Base-by-base conservation (phyloP, 1,284 basidiomycete species). In the Microbotryum scabiosae region DNA sequence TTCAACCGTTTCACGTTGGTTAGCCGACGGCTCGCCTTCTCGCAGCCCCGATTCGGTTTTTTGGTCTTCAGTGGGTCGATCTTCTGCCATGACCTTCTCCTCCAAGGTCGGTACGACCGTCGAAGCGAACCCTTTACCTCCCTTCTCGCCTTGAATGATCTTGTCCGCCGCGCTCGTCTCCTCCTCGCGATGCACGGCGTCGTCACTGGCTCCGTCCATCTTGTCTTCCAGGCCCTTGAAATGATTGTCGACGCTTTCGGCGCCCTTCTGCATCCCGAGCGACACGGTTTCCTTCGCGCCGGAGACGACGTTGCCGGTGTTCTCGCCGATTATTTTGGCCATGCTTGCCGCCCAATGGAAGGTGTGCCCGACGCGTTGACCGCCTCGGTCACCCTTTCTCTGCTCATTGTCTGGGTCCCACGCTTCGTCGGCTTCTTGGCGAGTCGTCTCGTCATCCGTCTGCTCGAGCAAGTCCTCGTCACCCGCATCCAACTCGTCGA, bases 371-470 rank as follows among this genome's bases (percentile, higher is more conserved):
- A 30, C 47, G 54, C 59, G 41, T 41, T 57, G 48, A 44, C 61
- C 52, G 25, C 45, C 59, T 18, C 48, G 21, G 48, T 36, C 23
- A 45, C 53, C 50, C 56, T 51, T 57, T 23, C 72, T 71, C 75
- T 93, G 87, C 74, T 93, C 87, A 8, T 79, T 75, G 65, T 87
- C 84, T 3, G 89, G 87, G 73, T 91, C 88, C 88, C 88, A 91
- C 26, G 71, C 64, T n/a, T 73, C 74, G 12, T 72, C 68, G 26
- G 67, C 59, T 18, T 67, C 65, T 53, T 64, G 52, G 56, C 79
- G 76, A 44, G 50, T 21, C 32, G 50, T 50, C 12, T 54, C 62
- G 32, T 65, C 60, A 20, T 54, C 52, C 79, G 66, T 56, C 32
- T 45, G n/a, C 41, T 54, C 18, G 20, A 28, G n/a, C 6, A 44